Base-by-base conservation (phyloP, 1,284 basidiomycete species). In the Cutaneotrichosporon dermatis region DNA sequence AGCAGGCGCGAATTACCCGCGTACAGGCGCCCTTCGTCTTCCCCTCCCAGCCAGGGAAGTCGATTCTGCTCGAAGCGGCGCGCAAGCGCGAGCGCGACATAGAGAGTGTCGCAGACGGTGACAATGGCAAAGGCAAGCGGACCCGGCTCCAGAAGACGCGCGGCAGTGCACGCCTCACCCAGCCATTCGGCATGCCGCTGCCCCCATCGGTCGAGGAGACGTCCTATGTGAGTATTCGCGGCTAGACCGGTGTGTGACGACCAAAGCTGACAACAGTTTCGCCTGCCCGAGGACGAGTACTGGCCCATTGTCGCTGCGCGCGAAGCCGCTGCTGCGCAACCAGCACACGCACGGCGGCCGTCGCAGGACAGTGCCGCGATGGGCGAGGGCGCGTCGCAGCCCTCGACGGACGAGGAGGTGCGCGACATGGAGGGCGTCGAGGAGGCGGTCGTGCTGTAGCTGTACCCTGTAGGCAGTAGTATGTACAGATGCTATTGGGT, bases 381-480 rank as follows among this genome's bases (percentile, higher is more conserved):
- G 25, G 25, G 25, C 25, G 35, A 45, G 16, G n/a, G 43, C 11
- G 25, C 9, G 33, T 9, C 25, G 10, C 41, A 16, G 25, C 25
- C 15, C n/a, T 53, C 53, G 43, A 44, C 52, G 3, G 50, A 51
- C 43, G 51, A 49, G 34, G 61, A 62, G 36, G 58, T 54, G 49
- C 35, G 49, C 9, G 61, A 62, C 45, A 50, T 62, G 51, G 61
- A 62, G 34, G 61, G 61, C 43, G 61, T 62, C 6, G 61, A 62
- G 43, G 53, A 37, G 48, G 61, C 57, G 2, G 58, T 59, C 33
- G 54, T 62, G 35, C 42, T 57, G 35, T 53, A 41, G 44, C 25
- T 25, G 25, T 25, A 25, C 25, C 25, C 25, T 25, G 25, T 25
- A 25, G 25, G 39, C 39, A 9, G 39, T 40, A 10, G 39, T 12